Evolutionary conservation across 169 alveolate species (phyloP).

Genomic region (Pseudocohnilembus persalinus): DNA sequence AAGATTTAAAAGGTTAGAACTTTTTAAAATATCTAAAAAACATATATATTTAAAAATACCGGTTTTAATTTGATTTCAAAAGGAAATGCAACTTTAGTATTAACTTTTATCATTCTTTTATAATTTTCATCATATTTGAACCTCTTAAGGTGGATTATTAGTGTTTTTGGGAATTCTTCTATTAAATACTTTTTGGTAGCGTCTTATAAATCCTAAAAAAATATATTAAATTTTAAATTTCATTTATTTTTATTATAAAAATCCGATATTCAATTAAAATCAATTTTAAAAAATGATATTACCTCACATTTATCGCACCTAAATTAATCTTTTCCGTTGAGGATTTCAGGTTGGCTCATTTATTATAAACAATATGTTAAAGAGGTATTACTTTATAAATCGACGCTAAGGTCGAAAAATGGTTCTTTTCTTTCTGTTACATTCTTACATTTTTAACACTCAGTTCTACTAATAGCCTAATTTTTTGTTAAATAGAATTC

Average conservation of each 20-base stretch:
- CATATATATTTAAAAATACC: background rate
- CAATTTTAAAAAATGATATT: background rate
- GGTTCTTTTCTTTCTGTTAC: conserved; percentile 65
- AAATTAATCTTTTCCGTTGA: conserved; percentile 64
- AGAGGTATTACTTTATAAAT: conserved; percentile 54
- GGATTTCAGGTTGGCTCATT: conserved; percentile 50
- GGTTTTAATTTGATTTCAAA: conserved; percentile 44
- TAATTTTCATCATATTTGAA: conserved; percentile 61
- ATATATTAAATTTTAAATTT: background rate
- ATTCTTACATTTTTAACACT: conserved; percentile 59
- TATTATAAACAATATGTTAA: conserved; percentile 51
- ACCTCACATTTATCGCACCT: conserved; percentile 68
- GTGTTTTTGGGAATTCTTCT: conserved; percentile 54
- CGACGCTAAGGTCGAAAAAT: conserved; percentile 59
- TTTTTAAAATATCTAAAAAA: background rate
- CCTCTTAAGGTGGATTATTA: conserved; percentile 67
- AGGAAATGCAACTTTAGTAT: conserved; percentile 66
- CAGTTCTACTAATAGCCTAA: conserved; percentile 42
- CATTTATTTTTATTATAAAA: background rate
- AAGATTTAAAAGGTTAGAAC: background rate
- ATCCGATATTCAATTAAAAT: background rate
- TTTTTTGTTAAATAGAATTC: conserved; percentile 49
- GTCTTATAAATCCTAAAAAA: background rate
- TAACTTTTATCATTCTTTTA: conserved; percentile 47
- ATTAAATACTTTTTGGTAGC: conserved; percentile 30